phyloP scores from a whole-genome alignment of 2,329 filamentous ascomycete genomes.

The Penicillium sp. region DNA sequence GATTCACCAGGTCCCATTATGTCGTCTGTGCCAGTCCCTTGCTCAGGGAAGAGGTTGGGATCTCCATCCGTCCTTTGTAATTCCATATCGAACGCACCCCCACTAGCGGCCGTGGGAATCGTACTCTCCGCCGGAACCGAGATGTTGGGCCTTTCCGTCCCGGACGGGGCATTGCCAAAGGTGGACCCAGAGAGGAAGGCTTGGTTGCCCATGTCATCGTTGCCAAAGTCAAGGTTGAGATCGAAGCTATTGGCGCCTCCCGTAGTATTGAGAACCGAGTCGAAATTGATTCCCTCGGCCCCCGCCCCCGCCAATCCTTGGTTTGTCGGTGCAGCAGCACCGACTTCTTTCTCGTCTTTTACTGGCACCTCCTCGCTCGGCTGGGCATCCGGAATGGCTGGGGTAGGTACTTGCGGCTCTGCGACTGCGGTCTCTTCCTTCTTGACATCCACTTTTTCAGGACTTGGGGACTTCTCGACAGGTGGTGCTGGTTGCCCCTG shows the following conservation, averaged over 20 bases:
- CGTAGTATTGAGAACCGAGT: conserved; percentile 43
- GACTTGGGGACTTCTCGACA: conserved; percentile 22
- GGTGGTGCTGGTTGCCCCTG: conserved; percentile 19
- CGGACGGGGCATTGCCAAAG: conserved; percentile 29
- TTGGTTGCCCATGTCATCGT: conserved; percentile 43
- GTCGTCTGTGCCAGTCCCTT: conserved; percentile 35
- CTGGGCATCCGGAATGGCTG: conserved; percentile 14
- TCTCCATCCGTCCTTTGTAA: conserved; percentile 32
- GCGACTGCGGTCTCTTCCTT: conserved; percentile 13
- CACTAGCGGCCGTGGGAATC: conserved; percentile 34
- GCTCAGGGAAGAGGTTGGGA: conserved; percentile 21
- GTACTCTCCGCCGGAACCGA: conserved; percentile 22
- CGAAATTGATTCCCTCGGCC: conserved; percentile 46
- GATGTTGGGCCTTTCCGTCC: conserved; percentile 14
- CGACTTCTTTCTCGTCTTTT: conserved; percentile 31
- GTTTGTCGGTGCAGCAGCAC: conserved; percentile 14
- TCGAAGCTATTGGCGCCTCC: conserved; percentile 41
- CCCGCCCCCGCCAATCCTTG: conserved; percentile 32
- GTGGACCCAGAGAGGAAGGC: conserved; percentile 42
- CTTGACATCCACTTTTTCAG: conserved; percentile 25
- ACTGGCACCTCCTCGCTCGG: conserved; percentile 19
- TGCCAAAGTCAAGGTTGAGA: conserved; percentile 45
- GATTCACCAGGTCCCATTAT: conserved; percentile 47
- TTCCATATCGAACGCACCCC: conserved; percentile 44
- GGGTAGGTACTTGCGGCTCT: conserved; percentile 17